phyloP scores from a whole-genome alignment of 2,329 filamentous ascomycete genomes.

The Magnaporthiopsis incrustans region DNA sequence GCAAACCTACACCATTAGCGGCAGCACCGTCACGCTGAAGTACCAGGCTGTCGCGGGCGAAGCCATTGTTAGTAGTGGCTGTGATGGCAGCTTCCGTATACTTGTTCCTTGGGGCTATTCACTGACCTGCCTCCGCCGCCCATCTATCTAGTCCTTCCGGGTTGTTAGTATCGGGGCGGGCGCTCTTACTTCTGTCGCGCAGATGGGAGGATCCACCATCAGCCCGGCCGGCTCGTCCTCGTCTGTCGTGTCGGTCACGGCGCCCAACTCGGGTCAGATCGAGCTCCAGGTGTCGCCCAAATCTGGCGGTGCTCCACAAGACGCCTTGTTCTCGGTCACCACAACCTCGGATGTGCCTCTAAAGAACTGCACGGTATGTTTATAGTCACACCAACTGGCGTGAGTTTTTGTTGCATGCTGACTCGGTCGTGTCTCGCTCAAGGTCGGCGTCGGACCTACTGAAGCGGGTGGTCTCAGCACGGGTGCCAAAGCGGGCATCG shows the following conservation, averaged over 20 bases:
- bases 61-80: conserved; percentile 6
- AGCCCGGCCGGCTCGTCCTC: conserved; percentile 4
- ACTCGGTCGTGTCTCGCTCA: background rate
- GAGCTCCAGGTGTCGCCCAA: conserved; percentile 13
- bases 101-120: background rate
- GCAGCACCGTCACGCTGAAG: conserved; percentile 12
- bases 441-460: background rate
- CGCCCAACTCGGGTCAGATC: conserved; percentile 13
- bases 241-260: conserved; percentile 12
- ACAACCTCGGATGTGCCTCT: conserved; percentile 16
- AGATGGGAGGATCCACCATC: conserved; percentile 13
- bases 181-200: conserved; percentile 10
- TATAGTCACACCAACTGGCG: conserved; percentile 7
- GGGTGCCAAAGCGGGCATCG: conserved; percentile 15
- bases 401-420: background rate
- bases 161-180: conserved; percentile 13
- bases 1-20: conserved; percentile 15
- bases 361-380: conserved; percentile 18
- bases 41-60: conserved; percentile 16
- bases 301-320: conserved; percentile 11
- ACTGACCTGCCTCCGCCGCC: background rate
- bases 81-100: background rate
- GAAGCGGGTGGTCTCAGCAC: conserved; percentile 11
- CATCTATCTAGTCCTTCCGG: conserved; percentile 11
- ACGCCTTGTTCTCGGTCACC: conserved; percentile 15